Conservation (phyloP, 257 asterid genomes). For the Capsicum rhomboideum region DNA sequence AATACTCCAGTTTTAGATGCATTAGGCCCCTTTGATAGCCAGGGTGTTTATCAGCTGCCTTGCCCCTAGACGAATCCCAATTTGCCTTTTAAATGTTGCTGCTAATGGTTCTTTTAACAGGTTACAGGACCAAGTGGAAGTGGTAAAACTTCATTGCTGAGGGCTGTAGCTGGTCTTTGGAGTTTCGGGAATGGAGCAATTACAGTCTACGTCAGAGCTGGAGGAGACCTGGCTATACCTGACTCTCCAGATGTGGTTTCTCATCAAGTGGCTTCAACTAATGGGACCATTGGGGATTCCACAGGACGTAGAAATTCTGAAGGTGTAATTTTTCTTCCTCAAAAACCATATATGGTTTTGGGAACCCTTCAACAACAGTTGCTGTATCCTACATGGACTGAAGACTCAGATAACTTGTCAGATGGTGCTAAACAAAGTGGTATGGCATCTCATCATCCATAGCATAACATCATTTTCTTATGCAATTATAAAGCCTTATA, state of each 20-base stretch:
- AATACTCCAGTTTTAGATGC: background rate
- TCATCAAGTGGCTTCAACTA: conserved; percentile 14
- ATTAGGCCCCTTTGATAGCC: background rate
- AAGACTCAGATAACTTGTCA: conserved; percentile 24
- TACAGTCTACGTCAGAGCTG: conserved; percentile 39
- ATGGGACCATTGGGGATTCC: conserved; percentile 10
- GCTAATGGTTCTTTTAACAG: conserved; percentile 44
- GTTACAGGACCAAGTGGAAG: conserved; percentile 95
- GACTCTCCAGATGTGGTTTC: conserved; percentile 21
- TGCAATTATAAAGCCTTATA: background rate
- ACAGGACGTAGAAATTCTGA: conserved; percentile 22
- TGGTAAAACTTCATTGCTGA: conserved; percentile 84
- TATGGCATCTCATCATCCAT: conserved; percentile 24
- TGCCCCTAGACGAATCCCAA: background rate
- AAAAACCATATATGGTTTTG: conserved; percentile 85
- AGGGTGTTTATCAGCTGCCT: background rate
- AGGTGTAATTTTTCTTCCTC: conserved; percentile 86
- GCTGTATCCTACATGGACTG: conserved; percentile 87
- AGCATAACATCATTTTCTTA: conserved; percentile 43
- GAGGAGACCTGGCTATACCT: conserved; percentile 14
- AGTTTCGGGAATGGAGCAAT: conserved; percentile 67
- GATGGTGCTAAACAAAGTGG: conserved; percentile 40
- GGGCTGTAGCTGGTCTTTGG: conserved; percentile 94
- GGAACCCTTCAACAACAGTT: conserved; percentile 89
- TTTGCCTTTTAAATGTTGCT: background rate